A percentile compares a stretch with the other conserved stretches of the same genome.
Evolutionary conservation across 2,329 filamentous ascomycete species (phyloP).

Genomic region (Lojkania enalia): DNA sequence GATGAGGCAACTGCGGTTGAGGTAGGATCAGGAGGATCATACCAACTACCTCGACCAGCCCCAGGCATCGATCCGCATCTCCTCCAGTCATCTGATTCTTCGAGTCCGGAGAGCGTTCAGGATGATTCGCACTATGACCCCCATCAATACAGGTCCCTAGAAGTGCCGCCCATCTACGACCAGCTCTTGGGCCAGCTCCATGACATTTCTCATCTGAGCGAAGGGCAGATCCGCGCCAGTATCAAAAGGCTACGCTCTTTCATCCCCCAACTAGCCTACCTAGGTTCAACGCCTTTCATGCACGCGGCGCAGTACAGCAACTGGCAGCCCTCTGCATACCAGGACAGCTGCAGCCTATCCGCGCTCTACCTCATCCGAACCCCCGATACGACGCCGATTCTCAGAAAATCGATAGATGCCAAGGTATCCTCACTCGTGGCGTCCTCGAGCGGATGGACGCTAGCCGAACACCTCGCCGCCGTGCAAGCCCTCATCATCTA

Average conservation of each 20-base stretch:
- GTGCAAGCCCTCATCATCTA: slow-evolving; percentile 39
- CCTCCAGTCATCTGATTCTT: slow-evolving; percentile 5
- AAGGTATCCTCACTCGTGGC: slow-evolving; percentile 24
- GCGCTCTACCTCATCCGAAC: slow-evolving; percentile 32
- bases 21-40: too few species aligned
- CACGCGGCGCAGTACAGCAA: slow-evolving; percentile 27
- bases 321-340: slow-evolving; percentile 27
- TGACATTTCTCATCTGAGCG: slow-evolving; percentile 19
- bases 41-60: not conserved
- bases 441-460: slow-evolving; percentile 20
- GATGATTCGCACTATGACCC: too few species aligned
- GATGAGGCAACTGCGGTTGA: slow-evolving; percentile 3
- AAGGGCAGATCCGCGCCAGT: slow-evolving; percentile 19
- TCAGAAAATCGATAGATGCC: slow-evolving; percentile 22
- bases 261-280: slow-evolving; percentile 25
- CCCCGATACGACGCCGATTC: slow-evolving; percentile 18
- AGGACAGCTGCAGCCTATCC: slow-evolving; percentile 29
- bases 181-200: slow-evolving; percentile 22
- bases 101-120: slow-evolving; percentile 19
- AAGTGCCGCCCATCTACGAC: too few species aligned
- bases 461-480: slow-evolving; percentile 34
- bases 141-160: too few species aligned
- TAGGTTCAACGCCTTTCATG: slow-evolving; percentile 28
- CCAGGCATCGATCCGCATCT: slow-evolving; percentile 8
- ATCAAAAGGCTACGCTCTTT: slow-evolving; percentile 20